These are phyloP conservation scores for Opeltia flavorubescens DNA, from an alignment of 495 filamentous ascomycete genomes.

Conservation along the genomic window DNA sequence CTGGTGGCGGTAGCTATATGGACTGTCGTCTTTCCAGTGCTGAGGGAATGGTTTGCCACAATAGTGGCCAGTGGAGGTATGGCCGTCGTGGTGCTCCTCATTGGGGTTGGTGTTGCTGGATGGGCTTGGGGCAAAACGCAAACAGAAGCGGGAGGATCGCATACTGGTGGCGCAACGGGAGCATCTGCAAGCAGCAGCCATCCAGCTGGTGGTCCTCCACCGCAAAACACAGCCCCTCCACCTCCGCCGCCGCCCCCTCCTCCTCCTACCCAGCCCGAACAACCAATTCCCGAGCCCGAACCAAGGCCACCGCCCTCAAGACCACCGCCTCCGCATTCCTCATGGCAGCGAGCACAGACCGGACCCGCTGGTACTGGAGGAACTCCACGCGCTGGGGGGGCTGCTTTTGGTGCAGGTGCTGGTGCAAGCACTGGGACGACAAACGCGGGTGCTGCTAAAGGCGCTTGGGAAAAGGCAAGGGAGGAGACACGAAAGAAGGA, in stretches of 20 bases:
- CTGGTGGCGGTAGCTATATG: slow-evolving; percentile 52
- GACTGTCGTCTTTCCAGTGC: slow-evolving; percentile 50
- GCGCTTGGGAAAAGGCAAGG: slow-evolving; percentile 54
- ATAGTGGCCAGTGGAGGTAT: slow-evolving; percentile 46
- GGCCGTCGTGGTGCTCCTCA: slow-evolving; percentile 44
- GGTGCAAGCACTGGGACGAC: slow-evolving; percentile 4
- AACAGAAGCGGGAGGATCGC: slow-evolving; percentile 26
- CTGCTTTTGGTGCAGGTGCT: neutral
- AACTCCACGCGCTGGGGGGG: slow-evolving; percentile 1
- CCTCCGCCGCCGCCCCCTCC: slow-evolving; percentile 9
- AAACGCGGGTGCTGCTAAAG: slow-evolving; percentile 24
- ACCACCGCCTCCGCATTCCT: slow-evolving; percentile 22
- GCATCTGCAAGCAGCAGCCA: slow-evolving; percentile 23
- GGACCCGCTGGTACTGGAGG: slow-evolving; percentile 16
- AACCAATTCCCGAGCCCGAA: slow-evolving; percentile 1
- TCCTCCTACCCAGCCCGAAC: slow-evolving; percentile 9
- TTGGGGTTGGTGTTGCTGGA: slow-evolving; percentile 56
- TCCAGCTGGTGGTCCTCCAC: slow-evolving; percentile 13
- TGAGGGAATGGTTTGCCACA: slow-evolving; percentile 52
- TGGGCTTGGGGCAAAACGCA: slow-evolving; percentile 64
- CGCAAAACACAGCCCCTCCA: slow-evolving; percentile 8
- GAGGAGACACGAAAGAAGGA: slow-evolving; percentile 52
- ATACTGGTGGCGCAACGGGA: slow-evolving; percentile 19
- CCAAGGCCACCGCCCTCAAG: slow-evolving; percentile 16
- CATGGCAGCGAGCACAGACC: slow-evolving; percentile 30